Base-by-base conservation (phyloP, 352 stramenopile species). In the Blastocystis hominis region DNA sequence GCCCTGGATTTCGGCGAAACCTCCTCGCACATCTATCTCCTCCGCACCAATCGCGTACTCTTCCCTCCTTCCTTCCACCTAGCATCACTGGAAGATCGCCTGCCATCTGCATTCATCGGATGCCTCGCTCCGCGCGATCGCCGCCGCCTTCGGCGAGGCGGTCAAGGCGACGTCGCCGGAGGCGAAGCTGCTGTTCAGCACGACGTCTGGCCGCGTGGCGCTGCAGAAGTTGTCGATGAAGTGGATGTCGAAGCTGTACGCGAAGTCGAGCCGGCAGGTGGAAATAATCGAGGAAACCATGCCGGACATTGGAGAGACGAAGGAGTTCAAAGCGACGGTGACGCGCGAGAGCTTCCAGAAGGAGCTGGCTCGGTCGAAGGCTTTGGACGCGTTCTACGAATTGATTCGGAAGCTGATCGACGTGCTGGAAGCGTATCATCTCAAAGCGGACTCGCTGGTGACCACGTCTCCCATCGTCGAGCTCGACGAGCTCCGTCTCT, bases 11-110 rank as follows among this genome's bases (percentile, higher is more conserved):
- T 84, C n/a, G 50, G 47, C 50, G 66, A 36, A 10, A 84, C 72
- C 2, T 66, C 44, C n/a, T 68, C 72, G 50, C 59, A 66, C 50
- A 53, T 68, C 3, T 84, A 84, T 30, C 72, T 84, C 9, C 36
- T 84, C 4, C 7, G n/a, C 40, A 46, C 68, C 24, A 64, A 84
- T 6, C 72, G 50, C 34, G 72, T 84, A 24, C 3, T 6, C n/a
- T 4, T 2, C n/a, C 2, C 3, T 20, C 0, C 5, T 15, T 2
- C 44, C 40, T 84, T n/a, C 36, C 34, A 20, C n/a, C 5, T 68
- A 84, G 72, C 42, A 64, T 34, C 72, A 84, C 55, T 54, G 34
- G 72, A 84, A 84, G 72, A 68, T 84, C 6, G 50, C 50, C 20
- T 84, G 72, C 55, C 72, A 84, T 15, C 56, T 84, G 9, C 72